Evolutionary conservation across 441 rosid genomes (phyloP), one percentile per base, ranked within the genome.

Genomic region (Capsella rubella): DNA sequence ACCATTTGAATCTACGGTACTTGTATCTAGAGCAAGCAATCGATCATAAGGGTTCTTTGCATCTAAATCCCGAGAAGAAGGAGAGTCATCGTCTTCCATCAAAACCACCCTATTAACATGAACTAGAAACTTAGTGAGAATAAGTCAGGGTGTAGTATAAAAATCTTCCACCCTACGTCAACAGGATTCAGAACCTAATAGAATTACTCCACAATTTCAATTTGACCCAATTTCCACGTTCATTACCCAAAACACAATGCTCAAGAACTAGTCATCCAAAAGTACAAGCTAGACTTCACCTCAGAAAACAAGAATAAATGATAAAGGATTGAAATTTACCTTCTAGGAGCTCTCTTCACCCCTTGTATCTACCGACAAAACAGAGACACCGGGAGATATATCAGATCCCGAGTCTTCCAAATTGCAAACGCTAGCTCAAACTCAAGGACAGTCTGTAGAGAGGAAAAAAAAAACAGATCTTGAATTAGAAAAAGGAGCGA

Each of bases 21-120:
- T 82, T 37, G 81, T 21, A 77, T 78, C 87, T 25, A 71, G 69
- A 67, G 71, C 67, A 83, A 84, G 82, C 82, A 80, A 63, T 70
- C 78, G 73, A 64, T 80, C 81, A 71, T 77, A 39, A 54, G 62
- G 81, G 76, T 56, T 66, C 54, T 69, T 71, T 55, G 80, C 74
- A 61, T 75, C 80, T 69, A 75, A 75, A 68, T 75, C 84, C 59
- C 76, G 73, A 69, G 85, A 78, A 25, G 74, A 69, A 62, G 70
- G 46, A 60, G 76, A 79, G 69, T 55, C 71, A 66, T 72, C 79
- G 54, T 67, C 78, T 62, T 78, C 81, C 81, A 78, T 78, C 40
- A 62, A 72, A 47, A 40, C 8, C 25, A 21, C 6, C 81, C 81
- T 78, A 72, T 61, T 21, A 58, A 78, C 60, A 77, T 27, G 61